Evolutionary conservation across 192 early-diverging fungal genomes (phyloP).

Genomic region (Rhizoclosmatium sp.): DNA sequence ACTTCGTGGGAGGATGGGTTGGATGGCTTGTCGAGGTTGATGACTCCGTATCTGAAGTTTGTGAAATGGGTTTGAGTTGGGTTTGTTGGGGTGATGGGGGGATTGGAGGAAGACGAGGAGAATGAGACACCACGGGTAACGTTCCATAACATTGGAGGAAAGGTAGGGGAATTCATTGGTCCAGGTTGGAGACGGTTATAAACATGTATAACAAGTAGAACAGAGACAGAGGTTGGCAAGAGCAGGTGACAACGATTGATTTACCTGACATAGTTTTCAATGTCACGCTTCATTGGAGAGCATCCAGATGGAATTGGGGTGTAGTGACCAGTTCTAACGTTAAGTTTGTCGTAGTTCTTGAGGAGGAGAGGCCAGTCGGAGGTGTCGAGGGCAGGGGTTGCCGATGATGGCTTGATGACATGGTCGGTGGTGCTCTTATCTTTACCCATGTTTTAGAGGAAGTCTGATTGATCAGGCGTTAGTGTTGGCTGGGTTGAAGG

Average conservation of each 20-base stretch:
- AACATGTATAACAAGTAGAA: too few species aligned
- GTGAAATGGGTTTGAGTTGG: neutral
- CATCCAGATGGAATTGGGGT: slow-evolving; percentile 96
- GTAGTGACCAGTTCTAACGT: slow-evolving; percentile 97
- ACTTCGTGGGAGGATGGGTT: slow-evolving; percentile 99
- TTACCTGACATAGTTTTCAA: slow-evolving; percentile 86
- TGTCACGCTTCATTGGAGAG: slow-evolving; percentile 92
- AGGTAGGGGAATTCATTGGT: too few species aligned
- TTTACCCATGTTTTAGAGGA: slow-evolving; percentile 14
- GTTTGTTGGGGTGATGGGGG: neutral
- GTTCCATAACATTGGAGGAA: too few species aligned
- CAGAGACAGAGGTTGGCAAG: too few species aligned
- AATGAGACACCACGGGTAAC: neutral
- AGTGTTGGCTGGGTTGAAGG: neutral
- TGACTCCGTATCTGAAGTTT: slow-evolving; percentile 85
- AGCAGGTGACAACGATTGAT: too few species aligned
- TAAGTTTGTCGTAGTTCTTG: slow-evolving; percentile 79
- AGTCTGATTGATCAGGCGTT: neutral
- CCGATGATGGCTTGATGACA: slow-evolving; percentile 83
- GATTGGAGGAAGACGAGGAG: neutral
- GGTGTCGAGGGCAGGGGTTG: slow-evolving; percentile 85
- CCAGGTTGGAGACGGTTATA: too few species aligned
- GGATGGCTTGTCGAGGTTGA: slow-evolving; percentile 99
- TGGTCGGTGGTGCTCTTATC: slow-evolving; percentile 42
- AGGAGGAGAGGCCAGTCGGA: slow-evolving; percentile 96